These are phyloP conservation scores for Pleurotus salmoneostramineus DNA, from an alignment of 768 basidiomycete species.

Conservation along the genomic window DNA sequence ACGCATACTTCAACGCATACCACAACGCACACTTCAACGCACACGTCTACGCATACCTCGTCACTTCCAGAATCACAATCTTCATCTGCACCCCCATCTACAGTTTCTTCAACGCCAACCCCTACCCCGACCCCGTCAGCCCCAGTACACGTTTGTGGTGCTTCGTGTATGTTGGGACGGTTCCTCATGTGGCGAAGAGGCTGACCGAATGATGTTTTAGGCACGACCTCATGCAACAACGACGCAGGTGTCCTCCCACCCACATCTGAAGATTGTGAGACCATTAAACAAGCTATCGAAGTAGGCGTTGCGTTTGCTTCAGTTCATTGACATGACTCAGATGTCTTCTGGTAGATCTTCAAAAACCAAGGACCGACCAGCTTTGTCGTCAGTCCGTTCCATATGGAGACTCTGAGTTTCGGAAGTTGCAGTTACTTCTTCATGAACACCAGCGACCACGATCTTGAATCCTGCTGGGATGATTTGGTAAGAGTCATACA, in stretches of 20 bases:
- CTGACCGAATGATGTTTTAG: neutral
- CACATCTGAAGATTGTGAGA: constrained; percentile 4
- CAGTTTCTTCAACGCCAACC: neutral
- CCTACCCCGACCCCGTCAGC: neutral
- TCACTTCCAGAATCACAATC: neutral
- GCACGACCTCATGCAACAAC: constrained; percentile 6
- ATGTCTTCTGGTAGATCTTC: neutral
- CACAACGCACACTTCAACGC: neutral
- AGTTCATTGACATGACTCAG: neutral
- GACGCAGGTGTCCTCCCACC: constrained; percentile 8
- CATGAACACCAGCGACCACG: neutral
- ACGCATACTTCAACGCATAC: constrained; percentile 1
- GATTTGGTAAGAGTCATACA: neutral
- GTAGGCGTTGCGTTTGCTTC: neutral
- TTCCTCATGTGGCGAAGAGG: too few relatives aligned
- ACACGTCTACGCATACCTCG: neutral
- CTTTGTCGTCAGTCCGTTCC: constrained; percentile 5
- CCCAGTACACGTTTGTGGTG: constrained; percentile 1
- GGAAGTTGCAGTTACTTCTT: constrained; percentile 10
- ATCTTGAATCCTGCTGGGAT: constrained; percentile 1
- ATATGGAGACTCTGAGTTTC: constrained; percentile 6
- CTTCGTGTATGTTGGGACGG: neutral
- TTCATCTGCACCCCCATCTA: neutral
- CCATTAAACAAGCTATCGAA: neutral
- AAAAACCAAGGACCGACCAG: neutral